Conservation (phyloP, 768 basidiomycete genomes). For the Symmetrospora coprosmae region DNA sequence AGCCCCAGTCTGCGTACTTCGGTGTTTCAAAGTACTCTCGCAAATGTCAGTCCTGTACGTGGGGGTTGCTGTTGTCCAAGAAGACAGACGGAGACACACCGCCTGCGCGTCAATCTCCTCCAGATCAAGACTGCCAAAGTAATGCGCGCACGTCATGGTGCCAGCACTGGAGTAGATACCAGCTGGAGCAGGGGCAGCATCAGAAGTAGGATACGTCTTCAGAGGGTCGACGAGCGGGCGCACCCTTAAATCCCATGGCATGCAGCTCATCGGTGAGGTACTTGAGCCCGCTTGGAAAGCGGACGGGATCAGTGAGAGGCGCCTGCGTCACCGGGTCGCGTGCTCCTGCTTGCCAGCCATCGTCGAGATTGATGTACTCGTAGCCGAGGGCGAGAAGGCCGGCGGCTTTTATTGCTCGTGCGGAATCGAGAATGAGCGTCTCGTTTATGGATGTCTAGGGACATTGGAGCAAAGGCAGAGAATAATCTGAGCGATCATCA, state of each 20-base stretch:
- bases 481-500: too few species aligned
- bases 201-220: too few species aligned
- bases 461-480: too few species aligned
- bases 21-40: neutral
- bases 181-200: too few species aligned
- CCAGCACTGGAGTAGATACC: conserved; percentile 14
- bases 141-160: neutral
- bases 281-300: neutral
- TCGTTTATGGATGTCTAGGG: too few species aligned
- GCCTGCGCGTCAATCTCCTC: conserved; percentile 12
- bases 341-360: conserved; percentile 16
- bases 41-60: neutral
- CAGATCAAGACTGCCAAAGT: neutral
- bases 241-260: conserved; percentile 7
- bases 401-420: neutral
- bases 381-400: conserved; percentile 8
- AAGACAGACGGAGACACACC: neutral
- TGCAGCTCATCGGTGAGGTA: conserved; percentile 4
- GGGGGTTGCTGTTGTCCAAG: neutral
- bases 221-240: too few species aligned
- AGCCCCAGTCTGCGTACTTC: neutral
- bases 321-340: neutral
- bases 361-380: neutral
- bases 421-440: neutral
- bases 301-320: neutral